phyloP scores from a whole-genome alignment of 2,329 filamentous ascomycete species.

The Phyllosticta paracitricarpa region DNA sequence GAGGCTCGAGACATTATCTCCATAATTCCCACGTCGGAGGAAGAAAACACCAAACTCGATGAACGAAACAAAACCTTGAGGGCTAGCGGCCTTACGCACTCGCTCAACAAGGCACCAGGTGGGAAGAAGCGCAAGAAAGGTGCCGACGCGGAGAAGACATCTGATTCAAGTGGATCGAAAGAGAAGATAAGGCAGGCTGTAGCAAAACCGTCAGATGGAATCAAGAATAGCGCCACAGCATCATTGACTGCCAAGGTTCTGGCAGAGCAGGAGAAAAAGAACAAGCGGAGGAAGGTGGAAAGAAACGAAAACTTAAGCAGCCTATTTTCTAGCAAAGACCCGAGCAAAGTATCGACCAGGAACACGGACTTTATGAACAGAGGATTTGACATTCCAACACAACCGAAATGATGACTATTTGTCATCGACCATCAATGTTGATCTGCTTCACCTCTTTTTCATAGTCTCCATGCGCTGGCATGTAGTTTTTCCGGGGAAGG shows the following conservation, averaged over 20 bases:
- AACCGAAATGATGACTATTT: not conserved
- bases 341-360: slow-evolving; percentile 19
- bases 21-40: slow-evolving; percentile 61
- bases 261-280: slow-evolving; percentile 72
- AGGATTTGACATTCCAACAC: slow-evolving; percentile 31
- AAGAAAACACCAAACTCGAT: slow-evolving; percentile 59
- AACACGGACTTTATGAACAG: slow-evolving; percentile 42
- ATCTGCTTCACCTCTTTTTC: too few species aligned
- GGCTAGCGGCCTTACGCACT: slow-evolving; percentile 68
- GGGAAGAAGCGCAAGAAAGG: slow-evolving; percentile 49
- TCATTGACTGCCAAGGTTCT: slow-evolving; percentile 77
- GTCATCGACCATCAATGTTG: not conserved
- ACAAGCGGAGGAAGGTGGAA: slow-evolving; percentile 66
- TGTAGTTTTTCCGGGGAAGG: too few species aligned
- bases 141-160: slow-evolving; percentile 16
- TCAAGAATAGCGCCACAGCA: slow-evolving; percentile 83
- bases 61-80: slow-evolving; percentile 59
- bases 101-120: slow-evolving; percentile 66
- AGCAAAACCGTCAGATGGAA: slow-evolving; percentile 40
- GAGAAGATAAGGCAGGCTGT: not conserved
- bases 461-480: too few species aligned
- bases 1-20: slow-evolving; percentile 67
- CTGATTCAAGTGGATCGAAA: slow-evolving; percentile 8
- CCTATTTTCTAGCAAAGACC: slow-evolving; percentile 33
- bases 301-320: slow-evolving; percentile 41